Evolutionary conservation across 352 stramenopile genomes (phyloP).

Genomic region (Globisporangium heterothallicum): DNA sequence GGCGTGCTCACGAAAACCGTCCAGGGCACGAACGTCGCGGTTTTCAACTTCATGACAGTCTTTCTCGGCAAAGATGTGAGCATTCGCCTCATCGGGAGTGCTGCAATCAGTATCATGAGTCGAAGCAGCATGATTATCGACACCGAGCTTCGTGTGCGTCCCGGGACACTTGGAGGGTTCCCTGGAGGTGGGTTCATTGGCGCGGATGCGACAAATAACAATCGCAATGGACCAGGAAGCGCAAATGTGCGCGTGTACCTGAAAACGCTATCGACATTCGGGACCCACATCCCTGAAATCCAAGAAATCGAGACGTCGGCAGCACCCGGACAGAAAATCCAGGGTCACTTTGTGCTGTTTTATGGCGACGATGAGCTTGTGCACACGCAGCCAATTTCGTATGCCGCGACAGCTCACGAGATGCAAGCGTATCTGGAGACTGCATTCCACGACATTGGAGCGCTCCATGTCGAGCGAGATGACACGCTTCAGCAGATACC

Average conservation of each 20-base stretch:
- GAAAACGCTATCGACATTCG: slow-evolving; percentile 88
- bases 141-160: slow-evolving; percentile 65
- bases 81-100: slow-evolving; percentile 81
- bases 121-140: slow-evolving; percentile 90
- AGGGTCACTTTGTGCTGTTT: slow-evolving; percentile 67
- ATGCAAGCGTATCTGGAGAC: slow-evolving; percentile 50
- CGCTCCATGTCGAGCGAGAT: slow-evolving; percentile 44
- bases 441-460: slow-evolving; percentile 41
- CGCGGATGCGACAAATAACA: slow-evolving; percentile 79
- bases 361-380: slow-evolving; percentile 18
- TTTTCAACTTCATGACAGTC: slow-evolving; percentile 96
- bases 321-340: slow-evolving; percentile 80
- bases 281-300: slow-evolving; percentile 84
- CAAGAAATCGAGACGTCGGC: slow-evolving; percentile 86
- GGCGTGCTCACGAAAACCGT: slow-evolving; percentile 57
- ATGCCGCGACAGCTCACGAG: slow-evolving; percentile 67
- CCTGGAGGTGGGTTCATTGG: slow-evolving; percentile 86
- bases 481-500: slow-evolving; percentile 48
- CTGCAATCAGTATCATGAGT: slow-evolving; percentile 87
- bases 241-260: slow-evolving; percentile 87
- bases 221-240: slow-evolving; percentile 92
- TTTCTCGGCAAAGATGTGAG: slow-evolving; percentile 80
- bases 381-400: slow-evolving; percentile 47
- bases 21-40: slow-evolving; percentile 84
- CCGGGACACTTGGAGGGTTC: slow-evolving; percentile 92